Evolutionary conservation across 352 stramenopile species (phyloP), one percentile per base, ranked within the genome.

Genomic region (Globisporangium megalacanthum): DNA sequence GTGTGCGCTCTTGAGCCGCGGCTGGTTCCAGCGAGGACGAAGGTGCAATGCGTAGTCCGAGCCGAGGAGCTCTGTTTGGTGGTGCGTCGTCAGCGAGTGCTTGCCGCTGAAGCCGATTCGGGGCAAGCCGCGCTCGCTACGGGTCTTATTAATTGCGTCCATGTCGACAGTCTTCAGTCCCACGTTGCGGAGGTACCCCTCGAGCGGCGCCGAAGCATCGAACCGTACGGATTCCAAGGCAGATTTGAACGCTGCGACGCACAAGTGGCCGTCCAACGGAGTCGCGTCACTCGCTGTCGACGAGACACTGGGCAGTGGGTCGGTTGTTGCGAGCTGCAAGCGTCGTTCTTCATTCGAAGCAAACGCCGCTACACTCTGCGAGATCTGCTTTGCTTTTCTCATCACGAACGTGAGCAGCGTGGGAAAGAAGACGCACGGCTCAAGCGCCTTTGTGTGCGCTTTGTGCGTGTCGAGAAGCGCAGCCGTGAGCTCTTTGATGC

Each of bases 141-240:
- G 58, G 11, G 25, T 15, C 37, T 59, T 59, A 51, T 64, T 64
- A 14, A 64, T 60, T 22, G n/a, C 54, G 39, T 64, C 58, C 58
- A 64, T 60, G 52, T 64, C 36, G 29, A 64, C 37, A 0, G 37
- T 47, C 58, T 60, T 64, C 25, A 60, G 45, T 0, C 58, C 58
- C 11, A 64, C 10, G 9, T 64, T 64, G 36, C 58, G 37, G 35
- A 64, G 42, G 42, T 56, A 64, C 1, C 51, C 58, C 56, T 64
- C 58, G 4, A 60, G 20, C 5, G 54, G 58, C 11, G 52, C 39
- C 9, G 52, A 55, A 0, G 49, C 39, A 14, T 54, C 36, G 0
- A 64, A 19, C 19, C 39, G 46, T n/a, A 42, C 31, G 0, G 5
- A 6, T 31, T 52, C 31, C 7, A 62, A 35, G 5, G 52, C 39